These are phyloP conservation scores for Yarrowia deformans DNA, from an alignment of 805 yeast species.

Conservation along the genomic window DNA sequence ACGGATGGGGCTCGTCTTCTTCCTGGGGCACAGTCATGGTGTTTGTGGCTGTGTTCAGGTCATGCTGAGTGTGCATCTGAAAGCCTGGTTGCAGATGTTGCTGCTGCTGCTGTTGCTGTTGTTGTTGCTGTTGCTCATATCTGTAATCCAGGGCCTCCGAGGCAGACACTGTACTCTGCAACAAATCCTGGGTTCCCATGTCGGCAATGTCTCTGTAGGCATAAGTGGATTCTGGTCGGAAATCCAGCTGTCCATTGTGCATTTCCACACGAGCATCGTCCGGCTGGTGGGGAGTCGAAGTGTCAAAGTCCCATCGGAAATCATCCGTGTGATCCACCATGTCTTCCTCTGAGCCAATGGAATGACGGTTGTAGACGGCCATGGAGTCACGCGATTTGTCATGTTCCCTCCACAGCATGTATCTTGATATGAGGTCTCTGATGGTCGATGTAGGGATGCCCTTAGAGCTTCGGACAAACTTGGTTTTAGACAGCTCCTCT, in stretches of 20 bases:
- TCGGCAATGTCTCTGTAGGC: constrained; percentile 30
- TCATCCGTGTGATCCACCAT: constrained; percentile 44
- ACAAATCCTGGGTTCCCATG: constrained; percentile 7
- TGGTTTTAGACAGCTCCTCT: constrained; percentile 78
- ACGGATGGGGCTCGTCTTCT: constrained; percentile 73
- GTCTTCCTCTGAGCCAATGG: constrained; percentile 43
- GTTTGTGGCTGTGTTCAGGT: constrained; percentile 15
- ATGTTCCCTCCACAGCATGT: constrained; percentile 64
- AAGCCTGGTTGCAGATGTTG: background rate
- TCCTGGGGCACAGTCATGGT: constrained; percentile 28
- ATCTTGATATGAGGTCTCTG: constrained; percentile 71
- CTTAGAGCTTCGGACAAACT: constrained; percentile 70
- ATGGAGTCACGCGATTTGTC: constrained; percentile 55
- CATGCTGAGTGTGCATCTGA: background rate
- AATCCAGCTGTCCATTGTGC: constrained; percentile 29
- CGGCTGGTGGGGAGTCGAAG: constrained; percentile 47
- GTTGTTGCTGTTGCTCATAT: constrained; percentile 2
- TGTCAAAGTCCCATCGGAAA: constrained; percentile 81
- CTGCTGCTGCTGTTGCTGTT: background rate
- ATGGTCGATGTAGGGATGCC: constrained; percentile 65
- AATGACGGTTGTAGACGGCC: constrained; percentile 46
- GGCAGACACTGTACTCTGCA: constrained; percentile 30
- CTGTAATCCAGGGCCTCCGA: constrained; percentile 10
- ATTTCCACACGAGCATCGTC: constrained; percentile 28
- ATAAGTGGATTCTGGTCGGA: constrained; percentile 21